Evolutionary conservation across 2,329 filamentous ascomycete genomes (phyloP).

Genomic region (Fusarium acutatum): DNA sequence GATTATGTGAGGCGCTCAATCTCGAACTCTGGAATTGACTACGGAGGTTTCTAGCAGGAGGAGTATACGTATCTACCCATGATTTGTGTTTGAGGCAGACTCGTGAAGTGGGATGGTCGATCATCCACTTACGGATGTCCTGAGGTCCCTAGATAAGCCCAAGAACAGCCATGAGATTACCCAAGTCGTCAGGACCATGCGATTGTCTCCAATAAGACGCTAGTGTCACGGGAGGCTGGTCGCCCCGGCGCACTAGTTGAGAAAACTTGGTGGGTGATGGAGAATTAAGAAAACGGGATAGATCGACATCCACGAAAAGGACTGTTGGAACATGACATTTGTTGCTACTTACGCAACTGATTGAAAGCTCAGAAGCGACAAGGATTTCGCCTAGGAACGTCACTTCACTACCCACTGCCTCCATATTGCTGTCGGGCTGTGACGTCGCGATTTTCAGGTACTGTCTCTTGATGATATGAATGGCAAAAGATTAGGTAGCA

Average conservation of each 20-base stretch:
- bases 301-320: slow-evolving; percentile 31
- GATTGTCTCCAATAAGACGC: slow-evolving; percentile 30
- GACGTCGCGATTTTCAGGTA: slow-evolving; percentile 1
- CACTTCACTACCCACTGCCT: background rate
- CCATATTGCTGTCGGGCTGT: background rate
- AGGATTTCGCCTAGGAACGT: background rate
- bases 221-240: slow-evolving; percentile 42
- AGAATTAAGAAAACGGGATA: slow-evolving; percentile 27
- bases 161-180: slow-evolving; percentile 22
- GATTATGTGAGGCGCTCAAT: background rate
- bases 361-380: background rate
- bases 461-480: background rate
- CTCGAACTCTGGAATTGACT: background rate
- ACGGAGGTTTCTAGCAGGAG: background rate
- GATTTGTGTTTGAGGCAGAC: slow-evolving; percentile 8
- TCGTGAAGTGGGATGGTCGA: slow-evolving; percentile 31
- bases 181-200: slow-evolving; percentile 22
- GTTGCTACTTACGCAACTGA: slow-evolving; percentile 5
- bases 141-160: slow-evolving; percentile 17
- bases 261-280: slow-evolving; percentile 17
- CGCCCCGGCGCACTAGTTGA: slow-evolving; percentile 27
- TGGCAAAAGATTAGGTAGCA: background rate
- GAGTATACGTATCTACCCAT: background rate
- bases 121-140: slow-evolving; percentile 12
- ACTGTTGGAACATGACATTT: slow-evolving; percentile 16